Evolutionary conservation across 371 early-diverging fungal species (phyloP), one percentile per base, ranked within the genome.

Genomic region (Blakeslea trispora): DNA sequence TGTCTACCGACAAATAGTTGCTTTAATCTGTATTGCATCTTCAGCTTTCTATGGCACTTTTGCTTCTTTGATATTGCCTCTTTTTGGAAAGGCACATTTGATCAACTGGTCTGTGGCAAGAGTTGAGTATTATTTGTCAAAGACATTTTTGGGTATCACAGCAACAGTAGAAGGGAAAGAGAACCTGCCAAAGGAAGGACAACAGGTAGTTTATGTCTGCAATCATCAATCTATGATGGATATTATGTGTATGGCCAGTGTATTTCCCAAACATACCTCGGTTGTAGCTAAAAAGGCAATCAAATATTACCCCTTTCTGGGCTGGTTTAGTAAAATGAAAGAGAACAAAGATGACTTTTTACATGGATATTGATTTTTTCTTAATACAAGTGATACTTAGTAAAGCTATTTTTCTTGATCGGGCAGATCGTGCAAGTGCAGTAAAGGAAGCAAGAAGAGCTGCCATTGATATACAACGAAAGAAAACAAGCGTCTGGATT

Each of bases 151-250:
- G 45, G 90, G 87, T 6, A 62, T 92, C 53, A 55, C 66, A 0
- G 81, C 82, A 40, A 81, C 70, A 40, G 74, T 92, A 39, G 84
- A 83, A 37, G 90, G 87, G 39, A 62, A 77, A 45, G 86, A 89
- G 45, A 55, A 85, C 51, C 54, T 91, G 39, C 47, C 61, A 10
- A 41, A 50, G 1, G 68, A 66, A 0, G 66, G 69, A 6, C 88
- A 87, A 22, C 23, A 48, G 3, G 88, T 79, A 24, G 85, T 95
- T 32, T 81, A 84, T 48, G 81, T 89, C 23, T 83, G 84, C 71
- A 97, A 97, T 66, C 97, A 97, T 75, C 97, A 97, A 70, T 82
- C 88, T 31, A 84, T 85, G 45, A 61, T 94, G 63, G 97, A 97
- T 68, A 64, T 94, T 49, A 64, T 91, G 55, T 62, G 86, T 46